Evolutionary conservation across 306 rosid genomes (phyloP), one percentile per base, ranked within the genome.

Genomic region (Dicorynia guianensis): DNA sequence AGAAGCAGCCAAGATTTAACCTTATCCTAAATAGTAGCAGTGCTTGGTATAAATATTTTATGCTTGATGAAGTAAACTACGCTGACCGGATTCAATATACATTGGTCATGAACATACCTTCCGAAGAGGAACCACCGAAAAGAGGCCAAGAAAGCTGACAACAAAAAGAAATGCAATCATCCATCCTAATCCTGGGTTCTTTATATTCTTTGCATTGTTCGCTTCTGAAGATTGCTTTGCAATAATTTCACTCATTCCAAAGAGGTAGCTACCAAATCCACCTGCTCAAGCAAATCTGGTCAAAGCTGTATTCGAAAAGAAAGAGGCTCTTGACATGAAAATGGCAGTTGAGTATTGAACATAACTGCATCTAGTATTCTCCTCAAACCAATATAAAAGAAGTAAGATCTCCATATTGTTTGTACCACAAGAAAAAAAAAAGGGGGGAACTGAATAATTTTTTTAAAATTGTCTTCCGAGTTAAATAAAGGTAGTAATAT

Each of bases 121-220:
- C 36, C 89, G 76, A 43, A 82, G 85, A 36, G 89, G 89, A 60
- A 86, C 76, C 67, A 86, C 87, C 0, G 89, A 79, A 67, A 86
- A 82, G 38, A 86, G 85, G 14, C 89, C 89, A 65, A 86, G 81
- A 76, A 85, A 86, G 81, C 89, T 82, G 48, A 82, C 85, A 69
- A 86, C 81, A 64, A 79, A 82, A 18, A 80, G 62, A 76, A 82
- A 86, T 57, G 66, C 83, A 36, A 86, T 76, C 81, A 82, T 86
- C 89, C 89, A 86, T 69, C 85, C 89, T 54, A 86, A 59, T 44
- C 34, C 53, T 5, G 87, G 89, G 75, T 15, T 67, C 81, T 86
- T 86, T 19, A 65, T 33, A 74, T 73, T 36, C 4, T 5, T 7
- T 2, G 71, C 2, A 25, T n/a, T 1, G 44, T 0, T n/a, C 11